Evolutionary conservation across 108 stramenopile species (phyloP), one percentile per base, ranked within the genome.

Genomic region (Aurantiochytrium sp.): DNA sequence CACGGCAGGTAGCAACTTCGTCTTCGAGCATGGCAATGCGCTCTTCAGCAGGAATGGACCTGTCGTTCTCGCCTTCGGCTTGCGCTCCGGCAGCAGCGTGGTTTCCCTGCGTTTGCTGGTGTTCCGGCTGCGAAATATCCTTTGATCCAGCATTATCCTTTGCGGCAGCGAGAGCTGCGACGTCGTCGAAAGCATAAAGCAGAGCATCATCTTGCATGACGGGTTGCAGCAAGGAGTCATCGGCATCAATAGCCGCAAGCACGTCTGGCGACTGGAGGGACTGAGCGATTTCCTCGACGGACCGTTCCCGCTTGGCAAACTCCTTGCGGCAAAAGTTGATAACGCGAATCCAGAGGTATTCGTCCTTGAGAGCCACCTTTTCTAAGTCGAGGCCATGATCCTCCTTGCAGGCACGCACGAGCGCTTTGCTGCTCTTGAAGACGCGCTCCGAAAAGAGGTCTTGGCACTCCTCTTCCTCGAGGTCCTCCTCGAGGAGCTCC

Each of bases 21-120:
- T 83, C 76, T 23, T 83, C 76, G 76, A 83, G 76, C 49, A 83
- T 83, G 12, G 28, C 25, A 35, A 83, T 83, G 76, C 76, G 76
- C 76, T 83, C 76, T 28, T 83, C 51, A 18, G 25, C 64, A 69
- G 64, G 64, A 42, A 69, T 69, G 64, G 35, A 35, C 35, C 35
- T 35, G 35, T 35, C 35, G 35, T 35, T 35, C 35, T 35, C 35
- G 35, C 35, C 35, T 35, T 35, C 35, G 35, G 35, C 35, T 35
- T 35, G 35, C 35, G 35, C 35, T 35, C 35, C 35, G 35, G 35
- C 35, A 35, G 35, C 35, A 35, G 2, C 35, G 35, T 35, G 35
- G 35, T 1, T 35, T 35, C 35, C 35, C 2, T 35, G 35, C 35
- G 35, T 35, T 35, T 35, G 35, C 35, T 35, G 35, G 1, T 35